These are phyloP conservation scores for Phytophthora meadii DNA, from an alignment of 352 stramenopile species.

Conservation along the genomic window DNA sequence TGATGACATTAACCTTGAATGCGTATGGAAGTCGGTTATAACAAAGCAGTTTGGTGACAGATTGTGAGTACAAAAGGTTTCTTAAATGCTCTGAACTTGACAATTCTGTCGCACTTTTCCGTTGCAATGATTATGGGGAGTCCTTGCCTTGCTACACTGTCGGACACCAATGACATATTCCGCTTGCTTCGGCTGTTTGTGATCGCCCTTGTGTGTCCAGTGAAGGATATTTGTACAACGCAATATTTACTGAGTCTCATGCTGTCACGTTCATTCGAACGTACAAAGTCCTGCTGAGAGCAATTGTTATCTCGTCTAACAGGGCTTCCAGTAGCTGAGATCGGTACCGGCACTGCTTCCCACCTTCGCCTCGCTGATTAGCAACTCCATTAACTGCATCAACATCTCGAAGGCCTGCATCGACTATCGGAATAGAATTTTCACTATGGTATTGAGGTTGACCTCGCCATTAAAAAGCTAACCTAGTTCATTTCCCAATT, in stretches of 20 bases:
- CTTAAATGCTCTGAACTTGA: background rate
- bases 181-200: too few relatives aligned
- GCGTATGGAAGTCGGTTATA: background rate
- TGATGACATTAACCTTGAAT: background rate
- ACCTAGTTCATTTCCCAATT: conserved; percentile 1
- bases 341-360: too few relatives aligned
- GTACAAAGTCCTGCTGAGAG: too few relatives aligned
- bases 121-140: background rate
- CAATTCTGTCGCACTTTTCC: background rate
- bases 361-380: background rate
- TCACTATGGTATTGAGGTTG: too few relatives aligned
- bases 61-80: background rate
- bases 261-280: too few relatives aligned
- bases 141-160: background rate
- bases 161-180: too few relatives aligned
- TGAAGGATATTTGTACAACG: too few relatives aligned
- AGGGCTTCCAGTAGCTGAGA: too few relatives aligned
- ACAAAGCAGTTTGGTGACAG: background rate
- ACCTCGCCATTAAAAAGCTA: background rate
- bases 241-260: too few relatives aligned
- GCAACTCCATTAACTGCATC: conserved; percentile 3
- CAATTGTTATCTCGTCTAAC: too few relatives aligned
- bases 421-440: background rate
- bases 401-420: background rate
- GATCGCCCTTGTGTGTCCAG: too few relatives aligned